phyloP scores from a whole-genome alignment of 2,329 filamentous ascomycete genomes.

The Piedraia hortae region DNA sequence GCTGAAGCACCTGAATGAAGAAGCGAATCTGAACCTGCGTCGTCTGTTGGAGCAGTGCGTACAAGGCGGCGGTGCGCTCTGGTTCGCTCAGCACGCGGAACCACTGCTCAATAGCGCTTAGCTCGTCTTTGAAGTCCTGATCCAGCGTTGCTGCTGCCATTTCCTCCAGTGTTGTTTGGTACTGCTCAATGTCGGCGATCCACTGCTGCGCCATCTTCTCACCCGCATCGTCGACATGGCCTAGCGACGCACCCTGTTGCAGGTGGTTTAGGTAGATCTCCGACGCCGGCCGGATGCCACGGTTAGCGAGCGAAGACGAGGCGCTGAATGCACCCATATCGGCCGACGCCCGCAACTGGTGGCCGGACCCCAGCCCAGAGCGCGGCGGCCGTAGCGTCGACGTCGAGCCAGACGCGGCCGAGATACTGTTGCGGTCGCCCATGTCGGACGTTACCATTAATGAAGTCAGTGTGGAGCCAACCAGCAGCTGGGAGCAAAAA shows the following conservation, averaged over 20 bases:
- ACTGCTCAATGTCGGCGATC: slow-evolving; percentile 97
- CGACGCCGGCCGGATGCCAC: slow-evolving; percentile 70
- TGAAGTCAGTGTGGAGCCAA: too few relatives aligned
- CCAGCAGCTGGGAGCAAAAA: too few relatives aligned
- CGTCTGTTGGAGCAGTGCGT: slow-evolving; percentile 88
- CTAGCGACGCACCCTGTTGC: slow-evolving; percentile 35
- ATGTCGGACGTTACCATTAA: slow-evolving; percentile 7
- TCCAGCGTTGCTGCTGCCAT: slow-evolving; percentile 98
- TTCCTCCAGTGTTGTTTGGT: slow-evolving; percentile 93
- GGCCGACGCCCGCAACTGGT: slow-evolving; percentile 78
- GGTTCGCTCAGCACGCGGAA: slow-evolving; percentile 93
- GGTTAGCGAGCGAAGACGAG: slow-evolving; percentile 38
- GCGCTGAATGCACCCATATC: slow-evolving; percentile 64
- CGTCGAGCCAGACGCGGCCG: slow-evolving; percentile 31
- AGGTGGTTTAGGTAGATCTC: slow-evolving; percentile 70
- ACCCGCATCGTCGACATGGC: slow-evolving; percentile 52
- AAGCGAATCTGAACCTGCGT: slow-evolving; percentile 97
- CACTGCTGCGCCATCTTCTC: slow-evolving; percentile 93
- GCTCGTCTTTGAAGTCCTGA: slow-evolving; percentile 97
- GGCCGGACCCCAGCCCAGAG: slow-evolving; percentile 40
- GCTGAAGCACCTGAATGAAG: slow-evolving; percentile 94
- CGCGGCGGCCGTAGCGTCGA: slow-evolving; percentile 50
- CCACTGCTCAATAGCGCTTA: slow-evolving; percentile 98
- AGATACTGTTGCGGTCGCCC: slow-evolving; percentile 82
- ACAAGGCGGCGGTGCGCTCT: slow-evolving; percentile 80